These are phyloP conservation scores for Basidiobolus meristosporus DNA, from an alignment of 371 early-diverging fungal genomes.

Conservation along the genomic window DNA sequence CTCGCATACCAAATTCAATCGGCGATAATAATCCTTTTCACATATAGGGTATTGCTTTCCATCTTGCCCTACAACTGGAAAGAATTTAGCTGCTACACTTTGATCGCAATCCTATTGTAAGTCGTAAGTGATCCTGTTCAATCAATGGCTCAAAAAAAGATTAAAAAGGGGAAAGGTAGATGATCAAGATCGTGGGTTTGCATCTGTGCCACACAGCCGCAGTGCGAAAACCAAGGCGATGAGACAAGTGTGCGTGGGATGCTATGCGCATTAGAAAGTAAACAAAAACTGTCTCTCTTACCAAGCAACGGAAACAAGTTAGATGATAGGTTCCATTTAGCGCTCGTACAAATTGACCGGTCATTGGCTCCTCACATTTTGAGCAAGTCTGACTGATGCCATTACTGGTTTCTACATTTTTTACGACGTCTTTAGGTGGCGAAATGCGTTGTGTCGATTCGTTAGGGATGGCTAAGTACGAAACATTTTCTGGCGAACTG, in stretches of 20 bases:
- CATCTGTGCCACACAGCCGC: neutral
- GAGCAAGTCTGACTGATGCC: slow-evolving; percentile 11
- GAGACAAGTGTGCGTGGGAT: neutral
- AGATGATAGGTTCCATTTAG: slow-evolving; percentile 73
- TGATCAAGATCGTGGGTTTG: too few species aligned
- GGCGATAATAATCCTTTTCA: slow-evolving; percentile 75
- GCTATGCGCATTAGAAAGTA: neutral
- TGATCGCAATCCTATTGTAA: slow-evolving; percentile 56
- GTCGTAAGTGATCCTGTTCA: neutral
- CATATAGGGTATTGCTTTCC: slow-evolving; percentile 48
- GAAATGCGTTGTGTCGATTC: too few species aligned
- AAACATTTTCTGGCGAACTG: too few species aligned
- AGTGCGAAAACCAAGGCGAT: slow-evolving; percentile 2
- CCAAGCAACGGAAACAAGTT: slow-evolving; percentile 84
- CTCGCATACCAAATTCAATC: slow-evolving; percentile 72
- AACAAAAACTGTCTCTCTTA: slow-evolving; percentile 14
- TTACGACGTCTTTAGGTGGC: too few species aligned
- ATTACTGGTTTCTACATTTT: too few species aligned
- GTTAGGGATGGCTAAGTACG: too few species aligned
- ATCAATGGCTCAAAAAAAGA: neutral
- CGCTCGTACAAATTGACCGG: slow-evolving; percentile 81
- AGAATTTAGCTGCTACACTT: slow-evolving; percentile 77
- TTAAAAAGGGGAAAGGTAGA: neutral
- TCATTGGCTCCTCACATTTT: slow-evolving; percentile 23
- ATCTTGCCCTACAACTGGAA: slow-evolving; percentile 41